phyloP scores from a whole-genome alignment of 768 basidiomycete genomes.

The Clitopilus hobsonii region DNA sequence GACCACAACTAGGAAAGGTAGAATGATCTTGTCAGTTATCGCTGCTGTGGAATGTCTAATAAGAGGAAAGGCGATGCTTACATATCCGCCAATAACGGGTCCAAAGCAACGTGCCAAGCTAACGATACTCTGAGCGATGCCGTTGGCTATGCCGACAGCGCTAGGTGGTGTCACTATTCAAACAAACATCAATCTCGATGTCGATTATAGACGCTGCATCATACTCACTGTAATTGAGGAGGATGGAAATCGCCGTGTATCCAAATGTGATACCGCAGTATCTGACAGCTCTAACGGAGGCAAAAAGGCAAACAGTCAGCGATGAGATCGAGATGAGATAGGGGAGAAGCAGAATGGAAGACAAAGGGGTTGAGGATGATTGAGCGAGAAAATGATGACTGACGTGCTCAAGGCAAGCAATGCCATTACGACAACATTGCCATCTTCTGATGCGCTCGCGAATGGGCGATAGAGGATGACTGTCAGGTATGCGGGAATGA shows the following conservation, averaged over 20 bases:
- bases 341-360: neutral
- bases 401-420: slow-evolving; percentile 79
- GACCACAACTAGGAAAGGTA: slow-evolving; percentile 60
- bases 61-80: slow-evolving; percentile 29
- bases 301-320: slow-evolving; percentile 1
- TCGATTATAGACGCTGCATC: neutral
- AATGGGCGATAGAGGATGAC: slow-evolving; percentile 73
- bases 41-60: slow-evolving; percentile 9
- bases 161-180: slow-evolving; percentile 81
- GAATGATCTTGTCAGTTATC: neutral
- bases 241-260: slow-evolving; percentile 87
- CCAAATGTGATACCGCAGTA: slow-evolving; percentile 87
- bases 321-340: neutral
- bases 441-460: slow-evolving; percentile 64
- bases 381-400: slow-evolving; percentile 27
- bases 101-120: slow-evolving; percentile 90
- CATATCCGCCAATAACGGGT: slow-evolving; percentile 80
- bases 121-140: slow-evolving; percentile 92
- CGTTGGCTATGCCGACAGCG: slow-evolving; percentile 89
- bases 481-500: slow-evolving; percentile 86
- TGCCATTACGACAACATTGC: slow-evolving; percentile 77
- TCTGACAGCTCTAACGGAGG: slow-evolving; percentile 65
- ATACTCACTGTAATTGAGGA: slow-evolving; percentile 74
- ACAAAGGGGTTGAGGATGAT: no score
- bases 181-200: slow-evolving; percentile 2